These are phyloP conservation scores for Phytopythium vexans DNA, from an alignment of 352 stramenopile species.

Conservation along the genomic window DNA sequence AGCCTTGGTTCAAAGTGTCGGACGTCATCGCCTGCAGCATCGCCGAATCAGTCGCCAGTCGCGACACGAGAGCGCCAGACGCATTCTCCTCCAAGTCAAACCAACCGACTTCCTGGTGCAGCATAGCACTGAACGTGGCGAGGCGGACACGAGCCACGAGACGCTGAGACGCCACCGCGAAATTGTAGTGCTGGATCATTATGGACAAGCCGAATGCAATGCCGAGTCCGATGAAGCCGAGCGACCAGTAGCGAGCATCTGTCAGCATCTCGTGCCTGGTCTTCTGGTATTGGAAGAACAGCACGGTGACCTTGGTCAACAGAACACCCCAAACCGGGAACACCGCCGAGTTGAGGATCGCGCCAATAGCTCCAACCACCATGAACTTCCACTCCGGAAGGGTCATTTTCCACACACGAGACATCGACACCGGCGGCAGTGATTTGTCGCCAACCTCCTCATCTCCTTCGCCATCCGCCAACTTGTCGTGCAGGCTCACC, in stretches of 20 bases:
- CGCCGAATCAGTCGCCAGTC: constrained; percentile 52
- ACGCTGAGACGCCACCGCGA: constrained; percentile 29
- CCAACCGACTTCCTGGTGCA: constrained; percentile 64
- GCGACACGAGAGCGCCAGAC: constrained; percentile 47
- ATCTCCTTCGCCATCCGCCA: not conserved
- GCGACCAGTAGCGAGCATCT: constrained; percentile 20
- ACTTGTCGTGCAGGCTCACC: constrained; percentile 3
- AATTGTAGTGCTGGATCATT: constrained; percentile 28
- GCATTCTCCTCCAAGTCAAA: constrained; percentile 61
- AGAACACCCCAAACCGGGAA: constrained; percentile 44
- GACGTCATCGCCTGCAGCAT: constrained; percentile 47
- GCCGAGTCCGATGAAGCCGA: constrained; percentile 31
- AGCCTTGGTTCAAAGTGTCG: constrained; percentile 23
- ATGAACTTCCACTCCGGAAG: constrained; percentile 22
- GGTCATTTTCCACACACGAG: constrained; percentile 47
- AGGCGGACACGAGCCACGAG: constrained; percentile 33
- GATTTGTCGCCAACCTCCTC: constrained; percentile 1
- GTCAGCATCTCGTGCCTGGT: constrained; percentile 19
- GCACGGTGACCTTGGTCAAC: constrained; percentile 31
- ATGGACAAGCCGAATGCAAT: constrained; percentile 20
- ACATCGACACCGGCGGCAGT: constrained; percentile 6
- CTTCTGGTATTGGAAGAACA: constrained; percentile 30
- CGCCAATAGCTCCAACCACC: constrained; percentile 14
- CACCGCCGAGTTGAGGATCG: constrained; percentile 22
- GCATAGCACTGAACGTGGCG: constrained; percentile 32